phyloP scores from a whole-genome alignment of 345 rosid species.

The Sisymbrium altissimum region DNA sequence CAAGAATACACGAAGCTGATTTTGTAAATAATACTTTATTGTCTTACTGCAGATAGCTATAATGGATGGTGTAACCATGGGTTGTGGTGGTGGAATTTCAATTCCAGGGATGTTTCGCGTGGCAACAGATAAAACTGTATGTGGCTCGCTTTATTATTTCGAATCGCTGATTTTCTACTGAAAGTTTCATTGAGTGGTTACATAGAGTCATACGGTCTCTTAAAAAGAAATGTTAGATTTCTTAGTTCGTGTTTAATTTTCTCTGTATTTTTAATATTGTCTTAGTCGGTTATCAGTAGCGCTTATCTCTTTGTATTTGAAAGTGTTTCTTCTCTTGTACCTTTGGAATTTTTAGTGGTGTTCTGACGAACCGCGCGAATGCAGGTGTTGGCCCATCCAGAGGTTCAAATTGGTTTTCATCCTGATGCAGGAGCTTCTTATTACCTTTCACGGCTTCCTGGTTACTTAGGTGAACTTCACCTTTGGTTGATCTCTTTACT shows the following conservation, averaged over 20 bases:
- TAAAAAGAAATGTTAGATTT: background rate
- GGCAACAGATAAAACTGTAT: conserved; percentile 76
- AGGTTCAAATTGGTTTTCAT: conserved; percentile 82
- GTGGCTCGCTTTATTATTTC: conserved; percentile 30
- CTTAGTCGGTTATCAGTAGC: background rate
- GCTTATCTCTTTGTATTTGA: background rate
- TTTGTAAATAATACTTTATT: background rate
- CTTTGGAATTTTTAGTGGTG: background rate
- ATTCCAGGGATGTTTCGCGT: conserved; percentile 74
- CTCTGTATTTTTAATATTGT: background rate
- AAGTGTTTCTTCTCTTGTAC: background rate
- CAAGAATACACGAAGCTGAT: background rate
- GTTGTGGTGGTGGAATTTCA: conserved; percentile 76
- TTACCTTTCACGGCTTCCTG: conserved; percentile 85
- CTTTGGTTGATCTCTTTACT: background rate
- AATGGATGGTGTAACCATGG: conserved; percentile 73
- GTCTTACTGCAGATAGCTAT: conserved; percentile 61
- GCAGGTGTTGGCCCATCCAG: conserved; percentile 75
- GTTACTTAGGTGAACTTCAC: conserved; percentile 58
- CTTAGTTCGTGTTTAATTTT: background rate
- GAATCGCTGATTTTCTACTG: background rate
- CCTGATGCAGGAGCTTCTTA: conserved; percentile 92
- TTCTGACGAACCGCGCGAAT: background rate
- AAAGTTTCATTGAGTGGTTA: background rate
- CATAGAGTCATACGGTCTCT: background rate